These are phyloP conservation scores for Pichia membranifaciens DNA, from an alignment of 805 yeast genomes.

Conservation along the genomic window DNA sequence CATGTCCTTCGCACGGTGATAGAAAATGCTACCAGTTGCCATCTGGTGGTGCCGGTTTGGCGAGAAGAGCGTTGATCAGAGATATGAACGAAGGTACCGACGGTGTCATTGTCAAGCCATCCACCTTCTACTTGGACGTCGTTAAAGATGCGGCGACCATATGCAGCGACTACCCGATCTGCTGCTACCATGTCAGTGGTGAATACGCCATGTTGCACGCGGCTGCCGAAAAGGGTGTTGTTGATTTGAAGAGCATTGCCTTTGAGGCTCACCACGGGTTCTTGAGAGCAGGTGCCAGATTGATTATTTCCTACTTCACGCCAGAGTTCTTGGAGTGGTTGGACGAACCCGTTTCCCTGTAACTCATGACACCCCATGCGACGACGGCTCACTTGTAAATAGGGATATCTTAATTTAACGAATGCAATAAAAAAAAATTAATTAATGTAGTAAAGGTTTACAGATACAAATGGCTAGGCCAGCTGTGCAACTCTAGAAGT, in stretches of 20 bases:
- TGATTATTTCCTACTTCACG: constrained; percentile 87
- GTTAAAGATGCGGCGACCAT: constrained; percentile 82
- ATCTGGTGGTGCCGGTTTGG: constrained; percentile 86
- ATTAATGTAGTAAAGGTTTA: background rate
- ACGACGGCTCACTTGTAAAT: background rate
- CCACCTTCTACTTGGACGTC: constrained; percentile 89
- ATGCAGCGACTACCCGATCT: constrained; percentile 79
- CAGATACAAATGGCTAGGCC: constrained; percentile 1
- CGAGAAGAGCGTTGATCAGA: constrained; percentile 82
- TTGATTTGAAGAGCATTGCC: constrained; percentile 72
- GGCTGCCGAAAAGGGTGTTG: constrained; percentile 92
- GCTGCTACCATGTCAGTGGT: constrained; percentile 95
- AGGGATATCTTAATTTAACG: too few species aligned
- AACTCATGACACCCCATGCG: constrained; percentile 5
- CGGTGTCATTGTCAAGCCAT: constrained; percentile 92
- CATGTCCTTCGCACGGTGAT: constrained; percentile 85
- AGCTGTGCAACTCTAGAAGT: constrained; percentile 3
- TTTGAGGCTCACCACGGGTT: constrained; percentile 89
- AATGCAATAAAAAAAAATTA: background rate
- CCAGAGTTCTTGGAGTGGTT: constrained; percentile 97
- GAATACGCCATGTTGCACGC: constrained; percentile 98
- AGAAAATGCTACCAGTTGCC: constrained; percentile 92
- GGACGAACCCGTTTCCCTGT: constrained; percentile 30
- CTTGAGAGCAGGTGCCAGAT: constrained; percentile 91
- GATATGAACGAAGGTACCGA: constrained; percentile 93